Conservation (phyloP, 495 filamentous ascomycete species). For the Aspergillus avenaceus region DNA sequence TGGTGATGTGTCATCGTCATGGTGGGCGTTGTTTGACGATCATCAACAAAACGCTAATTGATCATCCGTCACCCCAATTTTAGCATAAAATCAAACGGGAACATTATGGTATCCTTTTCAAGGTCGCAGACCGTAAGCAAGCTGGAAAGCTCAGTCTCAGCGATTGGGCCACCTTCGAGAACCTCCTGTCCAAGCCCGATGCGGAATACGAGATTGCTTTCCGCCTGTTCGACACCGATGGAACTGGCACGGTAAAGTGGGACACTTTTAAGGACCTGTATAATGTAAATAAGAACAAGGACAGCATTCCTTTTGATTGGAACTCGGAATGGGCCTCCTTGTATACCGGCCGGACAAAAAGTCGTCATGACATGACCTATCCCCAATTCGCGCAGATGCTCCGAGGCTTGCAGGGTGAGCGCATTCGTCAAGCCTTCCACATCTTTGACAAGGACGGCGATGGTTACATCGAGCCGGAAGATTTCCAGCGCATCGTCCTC, state of each 20-base stretch:
- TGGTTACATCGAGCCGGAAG: conserved; percentile 93
- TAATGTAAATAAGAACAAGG: conserved; percentile 72
- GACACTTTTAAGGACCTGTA: conserved; percentile 78
- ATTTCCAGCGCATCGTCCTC: conserved; percentile 93
- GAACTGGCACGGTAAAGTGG: conserved; percentile 78
- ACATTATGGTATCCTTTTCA: conserved; percentile 90
- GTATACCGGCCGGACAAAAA: conserved; percentile 81
- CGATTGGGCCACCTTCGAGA: conserved; percentile 91
- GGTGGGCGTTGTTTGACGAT: conserved; percentile 4
- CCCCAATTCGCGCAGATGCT: conserved; percentile 98
- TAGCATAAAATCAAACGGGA: conserved; percentile 96
- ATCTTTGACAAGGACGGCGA: conserved; percentile 88
- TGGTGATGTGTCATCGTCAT: conserved; percentile 14
- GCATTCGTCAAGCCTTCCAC: conserved; percentile 91
- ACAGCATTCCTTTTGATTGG: conserved; percentile 93
- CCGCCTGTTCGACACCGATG: conserved; percentile 84
- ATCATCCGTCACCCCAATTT: no score
- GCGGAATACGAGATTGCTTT: conserved; percentile 99
- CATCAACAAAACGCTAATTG: no score
- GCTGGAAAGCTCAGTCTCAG: conserved; percentile 67
- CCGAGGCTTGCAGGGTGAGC: conserved; percentile 89
- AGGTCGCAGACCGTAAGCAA: conserved; percentile 74
- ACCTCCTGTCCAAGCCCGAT: conserved; percentile 88
- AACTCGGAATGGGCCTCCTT: conserved; percentile 94
- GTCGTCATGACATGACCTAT: conserved; percentile 87